These are phyloP conservation scores for Lachnellula willkommii DNA, from an alignment of 2,329 filamentous ascomycete species.

Conservation along the genomic window DNA sequence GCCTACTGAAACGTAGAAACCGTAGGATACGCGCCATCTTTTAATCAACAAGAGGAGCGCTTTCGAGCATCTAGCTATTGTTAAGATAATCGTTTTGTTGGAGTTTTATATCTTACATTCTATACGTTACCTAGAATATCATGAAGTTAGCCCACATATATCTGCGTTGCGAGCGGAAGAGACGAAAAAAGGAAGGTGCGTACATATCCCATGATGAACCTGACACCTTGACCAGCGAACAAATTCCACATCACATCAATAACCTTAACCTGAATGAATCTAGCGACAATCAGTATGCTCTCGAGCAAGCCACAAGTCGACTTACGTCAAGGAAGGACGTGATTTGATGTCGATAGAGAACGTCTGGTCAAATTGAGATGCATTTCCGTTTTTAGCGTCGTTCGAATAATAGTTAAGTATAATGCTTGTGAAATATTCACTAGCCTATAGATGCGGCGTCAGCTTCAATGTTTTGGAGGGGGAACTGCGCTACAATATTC, in stretches of 20 bases:
- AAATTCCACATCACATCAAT: neutral
- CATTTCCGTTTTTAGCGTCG: neutral
- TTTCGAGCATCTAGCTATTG: neutral
- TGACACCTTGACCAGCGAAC: neutral
- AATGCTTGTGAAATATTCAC: neutral
- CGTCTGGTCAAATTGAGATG: neutral
- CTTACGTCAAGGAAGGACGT: neutral
- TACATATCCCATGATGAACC: neutral
- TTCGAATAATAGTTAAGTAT: neutral
- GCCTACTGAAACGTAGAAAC: neutral
- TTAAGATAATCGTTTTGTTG: neutral
- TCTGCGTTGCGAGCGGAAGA: neutral
- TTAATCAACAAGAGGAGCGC: neutral
- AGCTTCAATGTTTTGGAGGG: neutral
- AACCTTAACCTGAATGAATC: neutral
- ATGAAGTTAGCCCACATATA: too few species aligned
- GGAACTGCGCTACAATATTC: too few species aligned
- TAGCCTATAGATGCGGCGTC: neutral
- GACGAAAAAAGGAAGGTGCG: neutral
- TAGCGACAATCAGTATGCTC: neutral
- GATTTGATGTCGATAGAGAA: neutral
- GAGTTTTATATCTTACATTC: neutral
- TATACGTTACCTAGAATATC: neutral
- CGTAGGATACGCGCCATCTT: neutral
- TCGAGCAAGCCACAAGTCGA: neutral